A percentile compares a stretch with the other conserved stretches of the same genome.
Conservation (phyloP, 2,329 filamentous ascomycete species). For the Colletotrichum sublineola region DNA sequence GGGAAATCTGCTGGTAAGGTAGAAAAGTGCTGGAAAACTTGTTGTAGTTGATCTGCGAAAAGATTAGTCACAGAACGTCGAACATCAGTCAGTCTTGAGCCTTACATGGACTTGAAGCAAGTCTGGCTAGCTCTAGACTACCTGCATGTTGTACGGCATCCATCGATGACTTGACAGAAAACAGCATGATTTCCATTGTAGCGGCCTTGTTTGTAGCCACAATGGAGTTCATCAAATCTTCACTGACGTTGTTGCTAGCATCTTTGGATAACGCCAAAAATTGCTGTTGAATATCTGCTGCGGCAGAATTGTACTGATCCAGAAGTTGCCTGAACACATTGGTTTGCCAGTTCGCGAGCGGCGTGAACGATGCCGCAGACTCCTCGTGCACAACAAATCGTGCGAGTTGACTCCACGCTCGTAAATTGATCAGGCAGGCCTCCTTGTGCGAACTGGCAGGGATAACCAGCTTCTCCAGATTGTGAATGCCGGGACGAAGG, state of each 20-base stretch:
- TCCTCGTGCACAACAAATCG: constrained; percentile 64
- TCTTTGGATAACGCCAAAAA: constrained; percentile 63
- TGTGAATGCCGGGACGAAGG: constrained; percentile 64
- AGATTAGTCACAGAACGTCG: constrained; percentile 39
- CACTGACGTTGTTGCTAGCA: constrained; percentile 57
- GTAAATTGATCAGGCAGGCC: constrained; percentile 73
- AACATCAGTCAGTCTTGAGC: neutral
- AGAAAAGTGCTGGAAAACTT: constrained; percentile 64
- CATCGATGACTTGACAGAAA: constrained; percentile 62
- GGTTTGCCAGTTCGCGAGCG: constrained; percentile 64
- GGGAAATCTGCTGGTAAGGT: constrained; percentile 58
- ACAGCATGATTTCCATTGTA: constrained; percentile 65
- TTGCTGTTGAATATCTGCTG: constrained; percentile 69
- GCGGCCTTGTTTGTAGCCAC: constrained; percentile 66
- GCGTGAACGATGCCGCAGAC: constrained; percentile 63
- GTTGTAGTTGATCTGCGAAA: constrained; percentile 60
- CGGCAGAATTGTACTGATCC: constrained; percentile 69
- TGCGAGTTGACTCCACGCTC: constrained; percentile 73
- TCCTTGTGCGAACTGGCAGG: constrained; percentile 74
- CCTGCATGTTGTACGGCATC: constrained; percentile 63
- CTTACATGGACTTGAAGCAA: constrained; percentile 62
- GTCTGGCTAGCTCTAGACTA: constrained; percentile 61
- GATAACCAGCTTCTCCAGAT: constrained; percentile 71
- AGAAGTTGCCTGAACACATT: constrained; percentile 69
- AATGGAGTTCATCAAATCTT: constrained; percentile 62